These are phyloP conservation scores for Cubamyces lactineus DNA, from an alignment of 768 basidiomycete species.

Conservation along the genomic window DNA sequence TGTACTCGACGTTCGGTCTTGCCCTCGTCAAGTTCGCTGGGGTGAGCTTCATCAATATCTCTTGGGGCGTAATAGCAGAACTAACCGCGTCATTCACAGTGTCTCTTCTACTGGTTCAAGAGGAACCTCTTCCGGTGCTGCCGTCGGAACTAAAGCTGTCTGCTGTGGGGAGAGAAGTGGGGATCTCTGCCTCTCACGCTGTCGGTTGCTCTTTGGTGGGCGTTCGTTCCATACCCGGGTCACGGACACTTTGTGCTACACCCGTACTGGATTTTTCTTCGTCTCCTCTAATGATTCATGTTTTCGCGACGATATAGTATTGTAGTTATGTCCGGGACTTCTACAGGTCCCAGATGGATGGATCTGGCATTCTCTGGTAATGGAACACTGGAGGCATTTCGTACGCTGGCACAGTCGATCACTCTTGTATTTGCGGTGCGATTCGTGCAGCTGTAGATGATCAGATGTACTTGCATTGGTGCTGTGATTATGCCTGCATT, in stretches of 20 bases:
- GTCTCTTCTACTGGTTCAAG: constrained; percentile 81
- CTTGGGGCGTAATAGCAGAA: not conserved
- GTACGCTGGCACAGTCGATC: not conserved
- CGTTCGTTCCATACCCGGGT: constrained; percentile 15
- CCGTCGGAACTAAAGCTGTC: constrained; percentile 60
- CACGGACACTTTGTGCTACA: constrained; percentile 23
- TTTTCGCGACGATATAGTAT: constrained; percentile 13
- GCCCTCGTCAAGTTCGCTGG: constrained; percentile 75
- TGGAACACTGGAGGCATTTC: not conserved
- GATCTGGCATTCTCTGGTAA: constrained; percentile 7
- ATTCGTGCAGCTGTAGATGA: no score
- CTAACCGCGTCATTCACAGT: constrained; percentile 45
- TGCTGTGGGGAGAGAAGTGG: constrained; percentile 3
- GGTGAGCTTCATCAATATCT: constrained; percentile 47
- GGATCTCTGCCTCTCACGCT: constrained; percentile 3
- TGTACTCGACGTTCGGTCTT: constrained; percentile 79
- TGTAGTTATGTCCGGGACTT: constrained; percentile 13
- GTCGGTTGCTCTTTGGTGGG: constrained; percentile 6
- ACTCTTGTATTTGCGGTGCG: not conserved
- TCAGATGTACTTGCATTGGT: no score
- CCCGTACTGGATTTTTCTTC: constrained; percentile 1
- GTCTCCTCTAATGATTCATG: constrained; percentile 9
- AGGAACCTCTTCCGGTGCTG: constrained; percentile 83
- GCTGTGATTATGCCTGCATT: no score
- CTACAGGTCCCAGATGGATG: constrained; percentile 6